Evolutionary conservation across 345 rosid species (phyloP).

Genomic region (Syzygium grande): DNA sequence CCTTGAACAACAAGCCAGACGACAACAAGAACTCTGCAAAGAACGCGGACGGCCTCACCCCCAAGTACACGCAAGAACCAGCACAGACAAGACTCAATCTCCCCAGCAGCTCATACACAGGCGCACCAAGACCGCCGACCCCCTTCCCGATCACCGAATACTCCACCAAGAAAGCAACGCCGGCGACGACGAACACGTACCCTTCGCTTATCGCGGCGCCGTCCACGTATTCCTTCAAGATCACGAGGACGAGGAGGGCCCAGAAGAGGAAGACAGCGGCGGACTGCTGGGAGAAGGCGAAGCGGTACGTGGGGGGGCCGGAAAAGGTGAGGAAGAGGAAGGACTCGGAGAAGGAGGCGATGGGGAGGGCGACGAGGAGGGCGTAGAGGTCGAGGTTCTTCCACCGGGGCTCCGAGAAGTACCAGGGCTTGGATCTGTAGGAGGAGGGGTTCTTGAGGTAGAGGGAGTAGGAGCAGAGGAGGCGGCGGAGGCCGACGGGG

Average conservation of each 20-base stretch:
- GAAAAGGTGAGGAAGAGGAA: constrained; percentile 36
- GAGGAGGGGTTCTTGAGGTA: constrained; percentile 43
- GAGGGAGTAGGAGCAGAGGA: constrained; percentile 40
- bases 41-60: constrained; percentile 35
- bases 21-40: constrained; percentile 39
- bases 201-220: constrained; percentile 15
- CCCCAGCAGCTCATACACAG: constrained; percentile 25
- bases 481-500: constrained; percentile 46
- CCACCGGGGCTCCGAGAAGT: constrained; percentile 30
- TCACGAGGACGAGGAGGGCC: constrained; percentile 24
- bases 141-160: constrained; percentile 29
- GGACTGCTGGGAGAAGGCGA: constrained; percentile 40
- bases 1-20: constrained; percentile 40
- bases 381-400: constrained; percentile 43
- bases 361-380: constrained; percentile 41
- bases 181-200: constrained; percentile 18
- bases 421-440: constrained; percentile 45
- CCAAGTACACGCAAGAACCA: constrained; percentile 37
- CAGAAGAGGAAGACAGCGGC: constrained; percentile 31
- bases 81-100: constrained; percentile 40
- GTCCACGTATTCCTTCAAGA: constrained; percentile 19
- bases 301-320: constrained; percentile 34
- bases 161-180: constrained; percentile 36
- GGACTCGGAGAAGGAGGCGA: constrained; percentile 37
- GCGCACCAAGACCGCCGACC: constrained; percentile 19